Evolutionary conservation across 257 asterid species (phyloP).

Genomic region (Nicotiana noctiflora): DNA sequence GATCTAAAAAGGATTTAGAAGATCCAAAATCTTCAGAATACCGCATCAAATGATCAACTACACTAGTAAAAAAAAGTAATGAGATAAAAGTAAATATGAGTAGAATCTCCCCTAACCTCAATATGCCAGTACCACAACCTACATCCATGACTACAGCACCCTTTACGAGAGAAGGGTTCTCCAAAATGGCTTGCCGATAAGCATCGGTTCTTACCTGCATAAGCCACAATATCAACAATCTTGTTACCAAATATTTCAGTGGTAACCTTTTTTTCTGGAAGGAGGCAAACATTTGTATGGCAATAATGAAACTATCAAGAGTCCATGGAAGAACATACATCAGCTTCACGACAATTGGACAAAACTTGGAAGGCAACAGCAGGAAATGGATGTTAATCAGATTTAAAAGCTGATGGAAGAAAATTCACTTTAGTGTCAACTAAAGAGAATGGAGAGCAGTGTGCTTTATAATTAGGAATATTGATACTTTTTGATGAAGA

Average conservation of each 20-base stretch:
- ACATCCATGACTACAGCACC: slow-evolving; percentile 87
- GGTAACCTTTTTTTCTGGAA: not conserved
- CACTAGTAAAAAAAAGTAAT: not conserved
- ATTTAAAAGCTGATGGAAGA: not conserved
- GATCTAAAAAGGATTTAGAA: not conserved
- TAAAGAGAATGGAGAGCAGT: not conserved
- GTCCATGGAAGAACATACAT: slow-evolving; percentile 2
- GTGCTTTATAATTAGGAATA: not conserved
- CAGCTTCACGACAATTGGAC: not conserved
- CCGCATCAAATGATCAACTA: not conserved
- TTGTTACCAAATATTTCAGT: not conserved
- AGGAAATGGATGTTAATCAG: not conserved
- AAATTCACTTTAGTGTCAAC: not conserved
- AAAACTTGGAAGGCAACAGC: not conserved
- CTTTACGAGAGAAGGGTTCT: slow-evolving; percentile 73
- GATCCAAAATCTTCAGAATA: not conserved
- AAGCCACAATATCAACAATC: not conserved
- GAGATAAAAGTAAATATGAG: not conserved
- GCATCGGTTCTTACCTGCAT: slow-evolving; percentile 89
- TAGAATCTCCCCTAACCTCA: slow-evolving; percentile 45
- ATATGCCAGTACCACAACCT: slow-evolving; percentile 97
- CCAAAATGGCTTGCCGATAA: slow-evolving; percentile 69
- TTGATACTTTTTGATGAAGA: not conserved
- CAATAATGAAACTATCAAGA: not conserved
- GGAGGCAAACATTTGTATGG: not conserved